phyloP scores from a whole-genome alignment of 805 yeast genomes.

The Candida arabinofermentans region DNA sequence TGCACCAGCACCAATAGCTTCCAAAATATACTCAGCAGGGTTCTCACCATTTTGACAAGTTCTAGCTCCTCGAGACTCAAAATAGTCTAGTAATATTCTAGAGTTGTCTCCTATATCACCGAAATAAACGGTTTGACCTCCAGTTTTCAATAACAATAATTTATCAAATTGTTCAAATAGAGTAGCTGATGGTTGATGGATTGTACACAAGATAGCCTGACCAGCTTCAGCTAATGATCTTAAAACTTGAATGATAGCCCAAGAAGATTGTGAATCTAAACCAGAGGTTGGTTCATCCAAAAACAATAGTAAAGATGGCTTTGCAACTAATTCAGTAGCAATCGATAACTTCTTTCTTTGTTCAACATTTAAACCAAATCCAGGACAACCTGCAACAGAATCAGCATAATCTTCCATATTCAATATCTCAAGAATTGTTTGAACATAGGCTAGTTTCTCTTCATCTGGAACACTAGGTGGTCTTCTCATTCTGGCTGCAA shows the following conservation, averaged over 20 bases:
- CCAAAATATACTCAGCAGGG: conserved; percentile 73
- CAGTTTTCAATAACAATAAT: conserved; percentile 40
- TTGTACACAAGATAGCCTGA: conserved; percentile 55
- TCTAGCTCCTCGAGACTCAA: conserved; percentile 54
- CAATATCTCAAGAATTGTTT: conserved; percentile 35
- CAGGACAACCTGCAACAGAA: conserved; percentile 44
- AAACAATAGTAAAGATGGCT: conserved; percentile 47
- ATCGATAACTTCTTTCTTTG: conserved; percentile 49
- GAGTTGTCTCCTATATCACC: conserved; percentile 48
- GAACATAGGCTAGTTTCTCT: conserved; percentile 41
- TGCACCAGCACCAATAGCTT: conserved; percentile 77
- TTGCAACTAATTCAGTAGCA: conserved; percentile 52
- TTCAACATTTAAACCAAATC: conserved; percentile 49
- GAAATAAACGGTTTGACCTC: conserved; percentile 49
- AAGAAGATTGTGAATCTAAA: conserved; percentile 52
- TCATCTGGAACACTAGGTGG: conserved; percentile 33
- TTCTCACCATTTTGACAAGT: conserved; percentile 56
- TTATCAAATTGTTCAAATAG: conserved; percentile 41
- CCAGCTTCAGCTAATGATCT: conserved; percentile 46
- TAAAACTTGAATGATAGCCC: conserved; percentile 50
- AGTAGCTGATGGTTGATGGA: conserved; percentile 45
- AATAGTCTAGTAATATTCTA: conserved; percentile 37
- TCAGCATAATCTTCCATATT: conserved; percentile 43
- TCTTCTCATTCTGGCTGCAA: conserved; percentile 46
- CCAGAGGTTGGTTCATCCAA: conserved; percentile 61